Evolutionary conservation across 345 rosid species (phyloP), one percentile per base, ranked within the genome.

Genomic region (Reutealis trisperma): DNA sequence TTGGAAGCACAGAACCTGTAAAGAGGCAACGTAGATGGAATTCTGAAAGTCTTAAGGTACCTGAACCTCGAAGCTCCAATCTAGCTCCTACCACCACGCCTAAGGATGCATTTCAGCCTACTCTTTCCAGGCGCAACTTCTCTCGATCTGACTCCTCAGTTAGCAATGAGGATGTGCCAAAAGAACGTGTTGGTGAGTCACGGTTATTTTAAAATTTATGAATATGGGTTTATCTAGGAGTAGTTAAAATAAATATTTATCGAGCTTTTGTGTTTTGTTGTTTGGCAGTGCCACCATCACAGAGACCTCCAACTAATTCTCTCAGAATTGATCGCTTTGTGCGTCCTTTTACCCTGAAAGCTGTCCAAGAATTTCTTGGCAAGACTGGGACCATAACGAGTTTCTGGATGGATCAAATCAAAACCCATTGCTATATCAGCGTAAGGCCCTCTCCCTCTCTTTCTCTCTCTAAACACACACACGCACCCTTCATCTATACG

Each of bases 341-440:
- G 73, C 97, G 99, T 70, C 99, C 99, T 24, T 96, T 96, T 72
- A 96, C 99, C 9, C 83, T 96, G 80, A 94, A 91, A 78, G 98
- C 99, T 86, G 98, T 94, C 73, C 98, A 96, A 79, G 99, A 92
- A 83, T 94, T 96, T 77, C 80, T 96, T 32, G 97, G 96, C 32
- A 91, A 91, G 85, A 94, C 97, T 34, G 98, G 99, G 74, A 84
- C 71, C 19, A 85, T 92, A 55, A 80, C 88, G 42, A 85, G 86
- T 83, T 96, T 96, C 87, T 96, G 99, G 99, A 96, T 96, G 99
- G 98, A 96, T 65, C 87, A 91, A 54, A 96, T 96, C 73, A 96
- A 96, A 87, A 96, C 99, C 58, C 99, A 96, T 85, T 96, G 99
- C 89, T 96, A 84, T 73, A 94, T 92, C 44, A 86, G 89, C 59